A percentile compares a stretch with the other conserved stretches of the same genome.
Evolutionary conservation across 768 basidiomycete genomes (phyloP).

Genomic region (Megacollybia marginata): DNA sequence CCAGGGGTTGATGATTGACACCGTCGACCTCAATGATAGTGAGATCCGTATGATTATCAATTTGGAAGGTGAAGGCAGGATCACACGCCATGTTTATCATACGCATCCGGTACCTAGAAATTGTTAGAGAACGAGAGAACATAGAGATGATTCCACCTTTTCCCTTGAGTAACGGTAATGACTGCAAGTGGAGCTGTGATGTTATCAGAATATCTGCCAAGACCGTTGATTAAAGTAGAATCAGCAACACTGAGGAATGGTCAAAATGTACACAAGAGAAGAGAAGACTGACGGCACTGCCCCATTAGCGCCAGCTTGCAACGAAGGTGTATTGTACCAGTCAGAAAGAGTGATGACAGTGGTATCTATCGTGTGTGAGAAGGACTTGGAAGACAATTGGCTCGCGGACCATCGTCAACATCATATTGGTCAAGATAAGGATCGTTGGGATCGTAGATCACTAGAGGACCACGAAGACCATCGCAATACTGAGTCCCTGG

Average conservation of each 20-base stretch:
- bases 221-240: constrained; percentile 24
- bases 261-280: constrained; percentile 1
- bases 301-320: constrained; percentile 3
- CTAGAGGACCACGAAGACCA: constrained; percentile 27
- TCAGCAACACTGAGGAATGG: constrained; percentile 7
- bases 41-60: constrained; percentile 17
- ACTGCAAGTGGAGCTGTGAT: constrained; percentile 22
- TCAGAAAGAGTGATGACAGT: constrained; percentile 28
- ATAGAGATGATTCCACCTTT: constrained; percentile 6
- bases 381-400: neutral
- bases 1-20: constrained; percentile 16
- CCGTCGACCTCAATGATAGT: constrained; percentile 28
- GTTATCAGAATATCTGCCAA: constrained; percentile 22
- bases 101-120: constrained; percentile 9
- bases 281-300: constrained; percentile 1
- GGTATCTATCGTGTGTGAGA: constrained; percentile 7
- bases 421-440: constrained; percentile 20
- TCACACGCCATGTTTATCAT: constrained; percentile 28
- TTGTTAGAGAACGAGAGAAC: neutral
- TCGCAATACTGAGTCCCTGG: constrained; percentile 31
- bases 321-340: constrained; percentile 19
- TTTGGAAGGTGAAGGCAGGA: constrained; percentile 16
- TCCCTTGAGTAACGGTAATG: constrained; percentile 19
- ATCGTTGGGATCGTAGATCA: constrained; percentile 28
- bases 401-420: constrained; percentile 22